Conservation (phyloP, 148 eudicot genomes). For the Fagopyrum esculentum region DNA sequence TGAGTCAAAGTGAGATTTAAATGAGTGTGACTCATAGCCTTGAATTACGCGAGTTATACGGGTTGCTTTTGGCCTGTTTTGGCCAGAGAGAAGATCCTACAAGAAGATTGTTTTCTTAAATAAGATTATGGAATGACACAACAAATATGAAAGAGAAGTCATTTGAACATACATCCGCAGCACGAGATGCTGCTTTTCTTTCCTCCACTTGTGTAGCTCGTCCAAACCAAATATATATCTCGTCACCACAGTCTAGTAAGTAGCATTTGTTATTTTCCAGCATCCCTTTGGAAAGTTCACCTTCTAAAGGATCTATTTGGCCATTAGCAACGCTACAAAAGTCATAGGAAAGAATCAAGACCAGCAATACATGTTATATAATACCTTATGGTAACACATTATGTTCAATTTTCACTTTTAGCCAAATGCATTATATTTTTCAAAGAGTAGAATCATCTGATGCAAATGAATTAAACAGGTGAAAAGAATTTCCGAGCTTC, state of each 20-base stretch:
- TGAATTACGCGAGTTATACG: slow-evolving; percentile 78
- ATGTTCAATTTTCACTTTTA: not conserved
- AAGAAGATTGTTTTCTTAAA: slow-evolving; percentile 6
- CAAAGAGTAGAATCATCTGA: not conserved
- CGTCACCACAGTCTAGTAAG: slow-evolving; percentile 85
- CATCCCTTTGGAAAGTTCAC: slow-evolving; percentile 79
- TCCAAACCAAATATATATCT: slow-evolving; percentile 93
- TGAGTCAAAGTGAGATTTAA: slow-evolving; percentile 83
- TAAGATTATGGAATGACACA: slow-evolving; percentile 17
- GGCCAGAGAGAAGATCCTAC: slow-evolving; percentile 65
- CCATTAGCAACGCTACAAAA: slow-evolving; percentile 69
- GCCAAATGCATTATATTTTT: not conserved
- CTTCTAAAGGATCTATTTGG: slow-evolving; percentile 49
- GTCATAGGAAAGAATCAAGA: slow-evolving; percentile 13
- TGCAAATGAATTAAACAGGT: not conserved
- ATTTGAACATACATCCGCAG: slow-evolving; percentile 65
- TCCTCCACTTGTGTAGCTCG: slow-evolving; percentile 92
- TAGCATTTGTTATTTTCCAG: slow-evolving; percentile 82
- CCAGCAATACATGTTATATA: slow-evolving; percentile 1
- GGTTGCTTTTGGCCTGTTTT: slow-evolving; percentile 86
- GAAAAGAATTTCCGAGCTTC: not conserved
- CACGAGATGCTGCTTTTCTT: slow-evolving; percentile 71
- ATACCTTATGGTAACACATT: not conserved
- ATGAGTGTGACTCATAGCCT: slow-evolving; percentile 86
- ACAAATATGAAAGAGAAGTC: slow-evolving; percentile 8